These are phyloP conservation scores for Cladosporium sphaerospermum DNA, from an alignment of 2,329 filamentous ascomycete species.

Conservation along the genomic window DNA sequence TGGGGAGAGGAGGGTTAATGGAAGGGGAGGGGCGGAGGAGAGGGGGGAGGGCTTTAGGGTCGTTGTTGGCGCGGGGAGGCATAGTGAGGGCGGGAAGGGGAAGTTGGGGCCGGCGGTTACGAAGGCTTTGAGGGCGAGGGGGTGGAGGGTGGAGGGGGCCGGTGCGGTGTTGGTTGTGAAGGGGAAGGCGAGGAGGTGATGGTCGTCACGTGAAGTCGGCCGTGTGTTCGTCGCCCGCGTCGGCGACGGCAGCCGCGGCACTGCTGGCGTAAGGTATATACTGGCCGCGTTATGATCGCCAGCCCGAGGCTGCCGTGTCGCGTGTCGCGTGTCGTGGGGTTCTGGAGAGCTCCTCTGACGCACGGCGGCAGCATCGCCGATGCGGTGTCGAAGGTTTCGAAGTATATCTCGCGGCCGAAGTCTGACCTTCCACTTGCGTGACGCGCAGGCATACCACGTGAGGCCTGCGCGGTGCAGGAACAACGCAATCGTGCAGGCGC, in stretches of 20 bases:
- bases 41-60: slow-evolving; percentile 58
- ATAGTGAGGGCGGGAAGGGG: slow-evolving; percentile 70
- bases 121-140: slow-evolving; percentile 65
- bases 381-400: no score
- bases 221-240: no score
- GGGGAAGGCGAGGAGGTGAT: slow-evolving; percentile 38
- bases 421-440: no score
- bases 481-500: not conserved
- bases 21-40: slow-evolving; percentile 45
- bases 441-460: not conserved
- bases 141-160: slow-evolving; percentile 73
- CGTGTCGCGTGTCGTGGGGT: no score
- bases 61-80: slow-evolving; percentile 73
- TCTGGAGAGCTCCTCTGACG: no score
- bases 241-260: no score
- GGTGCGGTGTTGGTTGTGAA: slow-evolving; percentile 65
- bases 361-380: no score
- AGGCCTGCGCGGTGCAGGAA: not conserved
- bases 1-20: slow-evolving; percentile 63
- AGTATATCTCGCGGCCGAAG: no score
- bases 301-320: no score
- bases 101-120: slow-evolving; percentile 75
- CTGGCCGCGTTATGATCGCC: no score
- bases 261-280: no score
- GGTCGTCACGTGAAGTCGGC: no score